These are phyloP conservation scores for Trametes cinnabarina DNA, from an alignment of 768 basidiomycete species.

Conservation along the genomic window DNA sequence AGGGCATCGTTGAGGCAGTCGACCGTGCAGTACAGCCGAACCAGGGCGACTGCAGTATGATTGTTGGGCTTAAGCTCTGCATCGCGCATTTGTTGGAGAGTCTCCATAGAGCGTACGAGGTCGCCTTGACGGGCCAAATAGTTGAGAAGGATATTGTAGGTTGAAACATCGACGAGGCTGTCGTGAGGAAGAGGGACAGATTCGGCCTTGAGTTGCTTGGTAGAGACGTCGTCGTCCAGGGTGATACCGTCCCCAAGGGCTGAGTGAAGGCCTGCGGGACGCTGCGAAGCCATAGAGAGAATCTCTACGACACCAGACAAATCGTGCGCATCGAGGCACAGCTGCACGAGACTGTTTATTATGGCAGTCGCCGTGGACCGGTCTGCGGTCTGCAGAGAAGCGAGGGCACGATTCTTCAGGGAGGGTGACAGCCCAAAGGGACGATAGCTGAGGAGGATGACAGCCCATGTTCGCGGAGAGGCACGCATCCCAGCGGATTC, in stretches of 20 bases:
- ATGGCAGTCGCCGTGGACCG: constrained; percentile 44
- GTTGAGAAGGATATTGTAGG: constrained; percentile 64
- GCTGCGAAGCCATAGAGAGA: constrained; percentile 35
- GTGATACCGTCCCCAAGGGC: constrained; percentile 27
- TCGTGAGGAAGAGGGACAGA: background rate
- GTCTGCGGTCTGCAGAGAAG: constrained; percentile 43
- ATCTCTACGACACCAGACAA: constrained; percentile 44
- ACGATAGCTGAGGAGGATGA: constrained; percentile 58
- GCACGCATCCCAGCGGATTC: constrained; percentile 49
- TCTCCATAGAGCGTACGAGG: constrained; percentile 42
- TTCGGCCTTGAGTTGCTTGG: background rate
- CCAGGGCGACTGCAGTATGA: constrained; percentile 49
- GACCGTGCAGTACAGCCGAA: constrained; percentile 52
- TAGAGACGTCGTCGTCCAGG: constrained; percentile 29
- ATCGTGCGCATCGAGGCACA: constrained; percentile 57
- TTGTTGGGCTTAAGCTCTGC: constrained; percentile 45
- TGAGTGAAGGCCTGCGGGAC: background rate
- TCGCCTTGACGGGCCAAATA: constrained; percentile 46
- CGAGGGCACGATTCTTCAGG: constrained; percentile 52
- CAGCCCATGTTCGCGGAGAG: constrained; percentile 57
- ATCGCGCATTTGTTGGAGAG: constrained; percentile 47
- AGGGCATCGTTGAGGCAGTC: constrained; percentile 51
- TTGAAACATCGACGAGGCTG: constrained; percentile 48
- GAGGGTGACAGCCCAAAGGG: constrained; percentile 54
- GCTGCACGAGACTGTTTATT: constrained; percentile 69